phyloP scores from a whole-genome alignment of 495 filamentous ascomycete species.

The Podospora bellae-mahoneyi region DNA sequence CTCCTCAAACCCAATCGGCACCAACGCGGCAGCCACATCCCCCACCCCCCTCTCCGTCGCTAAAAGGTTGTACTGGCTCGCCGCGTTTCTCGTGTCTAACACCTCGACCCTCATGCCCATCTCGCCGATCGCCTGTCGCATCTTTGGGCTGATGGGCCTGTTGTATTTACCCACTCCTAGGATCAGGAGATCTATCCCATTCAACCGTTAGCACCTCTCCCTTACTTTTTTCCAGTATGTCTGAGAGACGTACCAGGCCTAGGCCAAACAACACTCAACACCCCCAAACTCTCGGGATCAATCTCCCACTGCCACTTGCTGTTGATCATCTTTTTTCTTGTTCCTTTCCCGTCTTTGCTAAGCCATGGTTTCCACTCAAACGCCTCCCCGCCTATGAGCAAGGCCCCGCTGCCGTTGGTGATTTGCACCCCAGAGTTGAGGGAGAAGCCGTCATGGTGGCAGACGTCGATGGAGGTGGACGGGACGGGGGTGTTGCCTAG shows the following conservation, averaged over 20 bases:
- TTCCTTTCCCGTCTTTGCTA: conserved; percentile 12
- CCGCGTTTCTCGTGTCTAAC: conserved; percentile 89
- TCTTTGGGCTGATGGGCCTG: conserved; percentile 69
- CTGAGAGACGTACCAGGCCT: conserved; percentile 67
- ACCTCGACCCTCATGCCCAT: conserved; percentile 86
- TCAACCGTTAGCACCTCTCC: background rate
- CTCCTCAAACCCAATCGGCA: conserved; percentile 78
- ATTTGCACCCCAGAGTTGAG: conserved; percentile 74
- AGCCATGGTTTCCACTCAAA: conserved; percentile 84
- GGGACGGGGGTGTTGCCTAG: conserved; percentile 72
- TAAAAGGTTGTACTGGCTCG: conserved; percentile 82
- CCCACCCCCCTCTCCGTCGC: conserved; percentile 77
- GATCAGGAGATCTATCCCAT: conserved; percentile 73
- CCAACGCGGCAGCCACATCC: conserved; percentile 81
- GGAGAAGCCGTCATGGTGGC: conserved; percentile 71
- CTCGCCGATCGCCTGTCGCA: conserved; percentile 64
- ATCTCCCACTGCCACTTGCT: conserved; percentile 78
- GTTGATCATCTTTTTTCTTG: conserved; percentile 57
- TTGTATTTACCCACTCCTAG: conserved; percentile 76
- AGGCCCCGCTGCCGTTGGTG: conserved; percentile 58
- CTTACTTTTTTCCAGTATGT: background rate
- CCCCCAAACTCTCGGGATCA: conserved; percentile 63
- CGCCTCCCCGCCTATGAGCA: conserved; percentile 80
- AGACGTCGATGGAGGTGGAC: conserved; percentile 77
- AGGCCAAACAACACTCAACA: conserved; percentile 80